phyloP scores from a whole-genome alignment of 1,284 basidiomycete species.

The Cryptococcus neoformans region DNA sequence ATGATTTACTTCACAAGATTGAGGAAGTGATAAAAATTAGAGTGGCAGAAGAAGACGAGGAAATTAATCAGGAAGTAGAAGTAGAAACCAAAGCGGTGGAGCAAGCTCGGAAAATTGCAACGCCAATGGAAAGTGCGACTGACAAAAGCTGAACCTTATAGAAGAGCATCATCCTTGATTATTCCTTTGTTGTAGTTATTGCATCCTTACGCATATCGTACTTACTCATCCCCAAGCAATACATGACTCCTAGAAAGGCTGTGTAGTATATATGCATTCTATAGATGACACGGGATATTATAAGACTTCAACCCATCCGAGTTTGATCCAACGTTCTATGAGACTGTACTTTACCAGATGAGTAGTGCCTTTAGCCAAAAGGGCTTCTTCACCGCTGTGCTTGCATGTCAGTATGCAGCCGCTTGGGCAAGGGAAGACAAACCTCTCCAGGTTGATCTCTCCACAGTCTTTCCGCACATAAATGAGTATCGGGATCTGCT shows the following conservation, averaged over 20 bases:
- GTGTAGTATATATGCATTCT: too few relatives aligned
- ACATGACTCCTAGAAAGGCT: too few relatives aligned
- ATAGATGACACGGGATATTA: not conserved
- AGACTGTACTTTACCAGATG: conserved; percentile 47
- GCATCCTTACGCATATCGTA: too few relatives aligned
- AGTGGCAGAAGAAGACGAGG: not conserved
- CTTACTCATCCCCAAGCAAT: too few relatives aligned
- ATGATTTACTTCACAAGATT: conserved; percentile 33
- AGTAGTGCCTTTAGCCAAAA: conserved; percentile 41
- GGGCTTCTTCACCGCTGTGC: conserved; percentile 42
- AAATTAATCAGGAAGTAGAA: not conserved
- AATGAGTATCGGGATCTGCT: conserved; percentile 69
- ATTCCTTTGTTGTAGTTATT: too few relatives aligned
- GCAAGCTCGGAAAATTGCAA: too few relatives aligned
- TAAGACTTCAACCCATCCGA: conserved; percentile 48
- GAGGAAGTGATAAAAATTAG: conserved; percentile 31
- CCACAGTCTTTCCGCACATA: conserved; percentile 69
- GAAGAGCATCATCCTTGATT: too few relatives aligned
- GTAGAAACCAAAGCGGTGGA: not conserved
- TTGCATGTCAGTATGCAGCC: not conserved
- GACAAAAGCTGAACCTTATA: too few relatives aligned
- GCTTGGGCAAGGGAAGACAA: conserved; percentile 12
- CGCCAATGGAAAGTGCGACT: too few relatives aligned
- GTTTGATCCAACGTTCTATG: conserved; percentile 45
- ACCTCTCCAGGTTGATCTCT: conserved; percentile 70